phyloP scores from a whole-genome alignment of 371 early-diverging fungal genomes.

The Funneliformis caledonium region DNA sequence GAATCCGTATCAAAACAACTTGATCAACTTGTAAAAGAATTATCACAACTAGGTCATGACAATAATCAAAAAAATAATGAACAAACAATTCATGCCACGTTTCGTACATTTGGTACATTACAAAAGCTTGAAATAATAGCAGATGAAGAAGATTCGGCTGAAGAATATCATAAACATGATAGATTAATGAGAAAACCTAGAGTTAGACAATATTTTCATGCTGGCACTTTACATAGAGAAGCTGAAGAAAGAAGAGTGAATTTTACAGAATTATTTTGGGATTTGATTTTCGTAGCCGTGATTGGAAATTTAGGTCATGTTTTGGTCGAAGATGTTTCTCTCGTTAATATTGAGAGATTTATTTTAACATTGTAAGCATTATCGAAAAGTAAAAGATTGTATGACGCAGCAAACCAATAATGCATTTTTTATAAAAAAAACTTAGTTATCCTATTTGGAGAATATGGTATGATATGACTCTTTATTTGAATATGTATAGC shows the following conservation, averaged over 20 bases:
- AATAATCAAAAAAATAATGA: neutral
- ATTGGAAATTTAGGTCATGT: slow-evolving; percentile 18
- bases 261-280: slow-evolving; percentile 39
- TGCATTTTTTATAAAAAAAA: neutral
- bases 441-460: slow-evolving; percentile 36
- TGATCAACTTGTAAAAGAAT: slow-evolving; percentile 19
- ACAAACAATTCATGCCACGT: slow-evolving; percentile 38
- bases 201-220: slow-evolving; percentile 38
- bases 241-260: slow-evolving; percentile 27
- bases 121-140: slow-evolving; percentile 37
- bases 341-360: slow-evolving; percentile 6
- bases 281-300: slow-evolving; percentile 39
- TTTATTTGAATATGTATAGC: slow-evolving; percentile 29
- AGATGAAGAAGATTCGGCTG: slow-evolving; percentile 10
- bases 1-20: slow-evolving; percentile 30
- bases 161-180: slow-evolving; percentile 12
- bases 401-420: neutral
- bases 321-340: slow-evolving; percentile 15
- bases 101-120: slow-evolving; percentile 29
- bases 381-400: neutral
- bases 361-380: slow-evolving; percentile 36
- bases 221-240: slow-evolving; percentile 34
- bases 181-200: slow-evolving; percentile 28
- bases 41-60: slow-evolving; percentile 24
- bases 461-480: slow-evolving; percentile 16